Evolutionary conservation across 495 filamentous ascomycete species (phyloP).

Genomic region (Pyrenula massariospora): DNA sequence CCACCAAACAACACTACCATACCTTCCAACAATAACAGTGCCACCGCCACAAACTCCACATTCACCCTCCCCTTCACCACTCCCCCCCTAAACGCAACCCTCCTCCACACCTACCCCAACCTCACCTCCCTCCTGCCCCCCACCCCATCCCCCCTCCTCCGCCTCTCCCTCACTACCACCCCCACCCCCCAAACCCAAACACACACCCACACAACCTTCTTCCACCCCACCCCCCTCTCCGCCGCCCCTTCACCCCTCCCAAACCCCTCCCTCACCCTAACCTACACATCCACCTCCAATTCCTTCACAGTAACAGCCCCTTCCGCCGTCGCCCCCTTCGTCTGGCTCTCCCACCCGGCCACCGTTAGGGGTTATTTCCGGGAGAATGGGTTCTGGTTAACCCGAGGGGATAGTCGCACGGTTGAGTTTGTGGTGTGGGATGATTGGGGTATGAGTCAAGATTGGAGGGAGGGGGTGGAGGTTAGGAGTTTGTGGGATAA

Average conservation of each 20-base stretch:
- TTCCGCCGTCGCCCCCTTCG: slow-evolving; percentile 39
- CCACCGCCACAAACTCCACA: neutral
- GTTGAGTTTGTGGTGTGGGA: slow-evolving; percentile 25
- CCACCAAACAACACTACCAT: neutral
- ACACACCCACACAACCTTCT: neutral
- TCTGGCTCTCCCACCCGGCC: slow-evolving; percentile 39
- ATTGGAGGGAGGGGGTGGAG: neutral
- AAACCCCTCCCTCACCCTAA: neutral
- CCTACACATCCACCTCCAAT: neutral
- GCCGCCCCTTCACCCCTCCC: slow-evolving; percentile 8
- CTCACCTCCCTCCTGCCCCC: neutral
- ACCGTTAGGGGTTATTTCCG: slow-evolving; percentile 34
- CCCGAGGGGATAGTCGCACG: slow-evolving; percentile 25
- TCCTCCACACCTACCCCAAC: neutral
- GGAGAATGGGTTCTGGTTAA: slow-evolving; percentile 37
- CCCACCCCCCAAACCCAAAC: neutral
- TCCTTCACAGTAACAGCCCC: slow-evolving; percentile 33
- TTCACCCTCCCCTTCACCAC: neutral
- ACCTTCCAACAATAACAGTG: neutral
- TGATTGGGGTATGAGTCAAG: slow-evolving; percentile 3
- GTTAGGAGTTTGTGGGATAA: neutral
- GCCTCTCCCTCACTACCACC: neutral
- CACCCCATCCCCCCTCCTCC: neutral
- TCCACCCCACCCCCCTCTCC: slow-evolving; percentile 1
- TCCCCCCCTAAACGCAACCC: neutral